phyloP scores from a whole-genome alignment of 345 rosid genomes.

The Melaleuca quinquenervia region DNA sequence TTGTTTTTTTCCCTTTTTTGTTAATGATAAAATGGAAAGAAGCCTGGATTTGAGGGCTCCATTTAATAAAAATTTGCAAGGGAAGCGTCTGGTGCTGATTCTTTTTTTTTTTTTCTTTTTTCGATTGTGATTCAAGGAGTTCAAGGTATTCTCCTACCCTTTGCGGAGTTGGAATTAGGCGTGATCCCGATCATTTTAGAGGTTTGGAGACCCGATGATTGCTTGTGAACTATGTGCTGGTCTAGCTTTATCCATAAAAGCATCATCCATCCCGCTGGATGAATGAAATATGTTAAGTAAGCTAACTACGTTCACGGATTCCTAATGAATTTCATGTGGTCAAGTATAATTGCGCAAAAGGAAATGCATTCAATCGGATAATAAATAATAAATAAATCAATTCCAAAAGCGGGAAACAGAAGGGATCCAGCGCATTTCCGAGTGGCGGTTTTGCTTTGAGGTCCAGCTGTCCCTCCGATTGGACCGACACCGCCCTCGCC shows the following conservation, averaged over 20 bases:
- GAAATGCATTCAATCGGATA: fast-evolving
- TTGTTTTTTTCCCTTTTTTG: no score
- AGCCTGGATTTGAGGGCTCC: no score
- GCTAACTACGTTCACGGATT: not conserved
- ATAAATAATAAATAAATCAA: not conserved
- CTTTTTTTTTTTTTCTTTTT: no score
- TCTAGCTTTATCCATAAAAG: not conserved
- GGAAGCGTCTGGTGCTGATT: no score
- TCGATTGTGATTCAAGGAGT: not conserved
- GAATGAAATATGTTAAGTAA: not conserved
- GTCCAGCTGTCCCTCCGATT: not conserved
- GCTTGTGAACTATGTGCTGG: no score
- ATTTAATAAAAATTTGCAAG: no score
- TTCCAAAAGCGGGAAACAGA: not conserved
- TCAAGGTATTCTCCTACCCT: fast-evolving
- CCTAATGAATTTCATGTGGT: not conserved
- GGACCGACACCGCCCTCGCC: not conserved
- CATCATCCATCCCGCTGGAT: not conserved
- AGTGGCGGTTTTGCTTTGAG: not conserved
- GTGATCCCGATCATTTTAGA: no score
- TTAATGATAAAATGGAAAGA: not conserved
- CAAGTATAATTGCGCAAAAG: not conserved
- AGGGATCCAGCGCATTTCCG: not conserved
- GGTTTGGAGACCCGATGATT: not conserved
- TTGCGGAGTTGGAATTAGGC: not conserved